These are phyloP conservation scores for Populus hybrid DNA, from an alignment of 441 rosid genomes.

Conservation along the genomic window DNA sequence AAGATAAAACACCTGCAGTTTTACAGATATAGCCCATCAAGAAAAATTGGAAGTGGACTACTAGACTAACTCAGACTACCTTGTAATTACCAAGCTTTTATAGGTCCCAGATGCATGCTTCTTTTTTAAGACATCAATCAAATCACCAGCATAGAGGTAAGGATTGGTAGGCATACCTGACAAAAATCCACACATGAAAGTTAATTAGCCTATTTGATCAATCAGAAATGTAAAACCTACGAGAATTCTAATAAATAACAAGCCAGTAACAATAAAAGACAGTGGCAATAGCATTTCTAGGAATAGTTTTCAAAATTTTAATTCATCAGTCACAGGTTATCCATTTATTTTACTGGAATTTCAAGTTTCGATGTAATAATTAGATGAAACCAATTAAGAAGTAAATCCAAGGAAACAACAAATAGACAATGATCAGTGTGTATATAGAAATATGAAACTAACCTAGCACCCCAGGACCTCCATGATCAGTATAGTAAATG, in stretches of 20 bases:
- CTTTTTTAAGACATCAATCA: slow-evolving; percentile 62
- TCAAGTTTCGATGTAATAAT: background rate
- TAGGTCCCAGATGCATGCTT: slow-evolving; percentile 82
- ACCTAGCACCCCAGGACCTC: slow-evolving; percentile 98
- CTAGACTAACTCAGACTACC: background rate
- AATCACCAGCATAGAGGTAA: slow-evolving; percentile 73
- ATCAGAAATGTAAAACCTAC: background rate
- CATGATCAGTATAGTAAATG: slow-evolving; percentile 84
- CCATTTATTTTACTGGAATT: too few species aligned
- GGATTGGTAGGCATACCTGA: slow-evolving; percentile 92
- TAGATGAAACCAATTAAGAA: too few species aligned
- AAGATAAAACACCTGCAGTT: slow-evolving; percentile 78
- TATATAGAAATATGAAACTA: slow-evolving; percentile 25
- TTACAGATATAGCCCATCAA: slow-evolving; percentile 9
- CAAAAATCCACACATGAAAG: slow-evolving; percentile 9
- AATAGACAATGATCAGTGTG: background rate
- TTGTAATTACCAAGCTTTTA: slow-evolving; percentile 63
- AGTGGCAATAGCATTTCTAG: background rate
- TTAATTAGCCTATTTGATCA: slow-evolving; percentile 7
- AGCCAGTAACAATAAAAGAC: background rate
- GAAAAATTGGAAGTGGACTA: background rate
- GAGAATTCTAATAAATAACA: background rate
- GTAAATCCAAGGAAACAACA: background rate
- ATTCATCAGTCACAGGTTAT: background rate
- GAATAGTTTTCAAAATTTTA: background rate